A percentile compares a stretch with the other conserved stretches of the same genome.
These are phyloP conservation scores for Gossypioides kirkii DNA, from an alignment of 345 rosid genomes.

Conservation along the genomic window DNA sequence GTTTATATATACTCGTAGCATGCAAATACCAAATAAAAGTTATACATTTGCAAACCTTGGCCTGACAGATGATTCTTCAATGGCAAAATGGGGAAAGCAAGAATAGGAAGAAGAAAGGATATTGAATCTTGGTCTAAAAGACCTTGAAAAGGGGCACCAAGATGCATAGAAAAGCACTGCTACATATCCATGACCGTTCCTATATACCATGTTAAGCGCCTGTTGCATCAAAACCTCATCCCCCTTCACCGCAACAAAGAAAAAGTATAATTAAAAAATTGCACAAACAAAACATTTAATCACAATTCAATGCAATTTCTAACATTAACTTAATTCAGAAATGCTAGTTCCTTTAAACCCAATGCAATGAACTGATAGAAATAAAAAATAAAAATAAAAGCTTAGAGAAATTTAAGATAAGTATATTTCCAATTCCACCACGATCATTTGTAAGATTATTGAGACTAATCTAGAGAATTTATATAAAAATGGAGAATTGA, in stretches of 20 bases:
- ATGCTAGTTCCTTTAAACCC: background rate
- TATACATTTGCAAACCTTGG: constrained; percentile 56
- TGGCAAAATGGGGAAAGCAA: constrained; percentile 63
- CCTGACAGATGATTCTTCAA: constrained; percentile 76
- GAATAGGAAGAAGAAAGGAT: constrained; percentile 62
- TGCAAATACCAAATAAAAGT: background rate
- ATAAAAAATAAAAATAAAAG: background rate
- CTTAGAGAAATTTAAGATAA: background rate
- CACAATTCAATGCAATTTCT: background rate
- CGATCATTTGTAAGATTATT: background rate
- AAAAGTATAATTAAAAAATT: constrained; percentile 9
- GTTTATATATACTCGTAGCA: background rate
- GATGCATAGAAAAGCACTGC: constrained; percentile 95
- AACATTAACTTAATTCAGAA: background rate
- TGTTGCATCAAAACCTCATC: constrained; percentile 71
- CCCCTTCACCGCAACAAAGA: constrained; percentile 46
- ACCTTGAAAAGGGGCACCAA: constrained; percentile 91
- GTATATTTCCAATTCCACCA: background rate
- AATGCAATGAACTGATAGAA: background rate
- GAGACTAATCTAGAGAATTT: background rate
- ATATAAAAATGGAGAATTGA: constrained; percentile 2
- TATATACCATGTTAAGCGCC: constrained; percentile 59
- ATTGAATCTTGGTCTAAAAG: constrained; percentile 62
- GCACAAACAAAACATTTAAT: background rate
- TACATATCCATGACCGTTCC: constrained; percentile 49